A percentile compares a stretch with the other conserved stretches of the same genome.
Evolutionary conservation across 2,329 filamentous ascomycete species (phyloP).

Genomic region (Drechslerella stenobrocha): DNA sequence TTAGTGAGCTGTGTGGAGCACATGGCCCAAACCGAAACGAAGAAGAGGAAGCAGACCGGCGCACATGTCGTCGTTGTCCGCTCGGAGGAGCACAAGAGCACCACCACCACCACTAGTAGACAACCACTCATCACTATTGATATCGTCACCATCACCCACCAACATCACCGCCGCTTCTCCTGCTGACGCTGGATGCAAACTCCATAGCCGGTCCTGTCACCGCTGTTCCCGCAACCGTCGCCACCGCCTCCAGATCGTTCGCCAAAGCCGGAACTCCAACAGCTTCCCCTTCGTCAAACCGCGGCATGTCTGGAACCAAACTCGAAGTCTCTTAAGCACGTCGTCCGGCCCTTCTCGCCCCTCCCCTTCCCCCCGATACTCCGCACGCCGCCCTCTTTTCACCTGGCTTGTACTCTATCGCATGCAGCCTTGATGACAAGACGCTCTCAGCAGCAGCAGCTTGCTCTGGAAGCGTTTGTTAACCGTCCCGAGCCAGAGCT

Average conservation of each 20-base stretch:
- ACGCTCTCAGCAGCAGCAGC: background rate
- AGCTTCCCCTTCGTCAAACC: background rate
- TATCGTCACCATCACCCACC: background rate
- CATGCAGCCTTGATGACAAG: conserved; percentile 12
- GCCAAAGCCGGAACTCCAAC: background rate
- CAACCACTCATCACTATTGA: no score
- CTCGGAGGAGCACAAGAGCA: no score
- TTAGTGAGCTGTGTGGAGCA: background rate
- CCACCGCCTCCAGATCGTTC: background rate
- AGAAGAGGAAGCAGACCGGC: no score
- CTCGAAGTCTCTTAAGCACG: background rate
- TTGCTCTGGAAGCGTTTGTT: conserved; percentile 20
- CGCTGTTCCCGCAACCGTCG: background rate
- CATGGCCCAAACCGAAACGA: background rate
- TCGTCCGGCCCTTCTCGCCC: background rate
- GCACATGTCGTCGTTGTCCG: no score
- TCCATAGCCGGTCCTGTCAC: background rate
- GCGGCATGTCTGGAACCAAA: background rate
- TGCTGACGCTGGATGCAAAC: background rate
- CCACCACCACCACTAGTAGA: no score
- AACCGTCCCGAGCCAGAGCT: background rate
- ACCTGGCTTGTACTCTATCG: background rate
- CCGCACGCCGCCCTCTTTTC: background rate
- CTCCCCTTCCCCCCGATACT: no score
- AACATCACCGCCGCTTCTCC: background rate